Conservation (phyloP, 2,329 filamentous ascomycete genomes). For the Cytospora paraplurivora region DNA sequence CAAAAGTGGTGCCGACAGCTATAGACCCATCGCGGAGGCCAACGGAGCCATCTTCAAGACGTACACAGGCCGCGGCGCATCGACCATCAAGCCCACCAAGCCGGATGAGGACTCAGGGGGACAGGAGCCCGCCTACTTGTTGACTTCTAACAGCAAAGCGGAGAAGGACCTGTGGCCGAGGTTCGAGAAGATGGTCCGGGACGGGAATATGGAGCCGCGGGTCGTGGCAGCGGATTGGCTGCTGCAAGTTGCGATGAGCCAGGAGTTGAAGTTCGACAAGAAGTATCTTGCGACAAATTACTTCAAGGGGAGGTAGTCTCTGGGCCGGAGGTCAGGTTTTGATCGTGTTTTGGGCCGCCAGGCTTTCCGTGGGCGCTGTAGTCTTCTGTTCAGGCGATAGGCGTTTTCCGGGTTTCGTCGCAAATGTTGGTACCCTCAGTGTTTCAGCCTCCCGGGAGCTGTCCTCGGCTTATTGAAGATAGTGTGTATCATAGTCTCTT, state of each 20-base stretch:
- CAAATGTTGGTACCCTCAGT: neutral
- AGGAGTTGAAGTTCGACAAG: constrained; percentile 70
- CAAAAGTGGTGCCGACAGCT: constrained; percentile 79
- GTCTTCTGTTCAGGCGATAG: constrained; percentile 10
- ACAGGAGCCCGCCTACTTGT: constrained; percentile 77
- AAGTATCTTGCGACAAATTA: constrained; percentile 59
- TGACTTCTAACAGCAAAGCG: constrained; percentile 67
- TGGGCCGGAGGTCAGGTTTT: neutral
- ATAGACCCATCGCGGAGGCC: constrained; percentile 79
- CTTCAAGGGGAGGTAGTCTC: constrained; percentile 35
- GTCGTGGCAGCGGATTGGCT: constrained; percentile 90
- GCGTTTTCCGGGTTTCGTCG: constrained; percentile 10
- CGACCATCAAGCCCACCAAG: constrained; percentile 65
- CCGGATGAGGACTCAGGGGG: constrained; percentile 63
- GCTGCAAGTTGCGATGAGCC: constrained; percentile 84
- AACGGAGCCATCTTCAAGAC: constrained; percentile 84
- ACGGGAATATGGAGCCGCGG: constrained; percentile 76
- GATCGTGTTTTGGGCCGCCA: neutral
- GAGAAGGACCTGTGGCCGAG: constrained; percentile 77
- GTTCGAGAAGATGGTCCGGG: constrained; percentile 77
- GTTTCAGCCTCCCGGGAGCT: neutral
- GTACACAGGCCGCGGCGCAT: constrained; percentile 73
- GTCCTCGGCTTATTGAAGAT: neutral
- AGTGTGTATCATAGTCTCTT: neutral
- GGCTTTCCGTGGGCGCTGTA: neutral